phyloP scores from a whole-genome alignment of 257 asterid species.

The Nicotiana knightiana region DNA sequence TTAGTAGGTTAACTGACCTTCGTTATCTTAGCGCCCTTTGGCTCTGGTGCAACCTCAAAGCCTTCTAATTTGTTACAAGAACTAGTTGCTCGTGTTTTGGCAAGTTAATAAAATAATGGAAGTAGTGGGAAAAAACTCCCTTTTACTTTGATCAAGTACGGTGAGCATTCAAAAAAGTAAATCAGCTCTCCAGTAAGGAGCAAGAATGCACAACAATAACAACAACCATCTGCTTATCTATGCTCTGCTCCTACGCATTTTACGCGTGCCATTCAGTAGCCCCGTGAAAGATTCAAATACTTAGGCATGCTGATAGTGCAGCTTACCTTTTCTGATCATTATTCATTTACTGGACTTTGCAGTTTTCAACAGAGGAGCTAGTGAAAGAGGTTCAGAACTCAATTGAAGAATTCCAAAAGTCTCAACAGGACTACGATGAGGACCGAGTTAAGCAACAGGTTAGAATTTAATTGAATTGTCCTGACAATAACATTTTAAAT shows the following conservation, averaged over 20 bases:
- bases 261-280: neutral
- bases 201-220: too few species aligned
- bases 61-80: too few species aligned
- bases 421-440: slow-evolving; percentile 85
- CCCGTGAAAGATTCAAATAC: neutral
- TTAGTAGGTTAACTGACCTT: too few species aligned
- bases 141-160: neutral
- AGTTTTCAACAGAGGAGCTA: slow-evolving; percentile 77
- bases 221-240: too few species aligned
- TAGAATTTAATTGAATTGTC: slow-evolving; percentile 4
- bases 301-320: neutral
- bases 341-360: slow-evolving; percentile 16
- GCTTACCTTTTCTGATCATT: neutral
- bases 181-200: neutral
- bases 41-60: too few species aligned
- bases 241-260: neutral
- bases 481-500: neutral
- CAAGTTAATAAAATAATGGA: neutral
- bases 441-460: slow-evolving; percentile 84
- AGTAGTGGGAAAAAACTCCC: neutral
- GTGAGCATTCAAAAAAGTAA: neutral
- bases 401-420: slow-evolving; percentile 58
- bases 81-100: too few species aligned
- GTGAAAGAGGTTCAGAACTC: slow-evolving; percentile 84
- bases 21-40: too few species aligned